Conservation (phyloP, 1,284 basidiomycete genomes). For the Ustilago shanxiensis region DNA sequence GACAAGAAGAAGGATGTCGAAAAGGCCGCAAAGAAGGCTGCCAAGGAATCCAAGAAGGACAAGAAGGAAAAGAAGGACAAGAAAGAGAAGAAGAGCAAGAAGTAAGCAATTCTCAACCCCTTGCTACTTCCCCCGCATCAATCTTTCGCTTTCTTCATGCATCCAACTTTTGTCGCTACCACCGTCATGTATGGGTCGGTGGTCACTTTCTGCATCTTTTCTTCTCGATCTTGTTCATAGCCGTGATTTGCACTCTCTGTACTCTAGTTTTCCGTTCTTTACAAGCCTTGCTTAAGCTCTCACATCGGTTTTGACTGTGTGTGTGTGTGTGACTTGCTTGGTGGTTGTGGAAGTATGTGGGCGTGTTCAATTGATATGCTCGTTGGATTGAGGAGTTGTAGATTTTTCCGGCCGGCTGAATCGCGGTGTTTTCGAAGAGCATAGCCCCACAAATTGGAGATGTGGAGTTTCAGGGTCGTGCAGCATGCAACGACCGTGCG, state of each 20-base stretch:
- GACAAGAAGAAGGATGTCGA: constrained; percentile 55
- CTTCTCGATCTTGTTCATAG: constrained; percentile 21
- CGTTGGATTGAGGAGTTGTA: background rate
- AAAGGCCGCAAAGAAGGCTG: constrained; percentile 65
- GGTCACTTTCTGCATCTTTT: background rate
- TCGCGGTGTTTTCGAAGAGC: background rate
- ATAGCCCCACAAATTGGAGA: constrained; percentile 10
- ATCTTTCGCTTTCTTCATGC: background rate
- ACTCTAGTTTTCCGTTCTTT: constrained; percentile 31
- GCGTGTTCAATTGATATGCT: too few species aligned
- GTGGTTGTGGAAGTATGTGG: background rate
- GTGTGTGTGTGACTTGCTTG: background rate
- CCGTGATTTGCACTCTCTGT: constrained; percentile 24
- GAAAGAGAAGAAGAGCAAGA: constrained; percentile 46
- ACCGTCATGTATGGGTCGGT: background rate
- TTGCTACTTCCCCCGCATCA: background rate
- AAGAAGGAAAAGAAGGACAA: constrained; percentile 54
- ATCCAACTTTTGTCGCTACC: background rate
- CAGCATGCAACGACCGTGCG: constrained; percentile 20
- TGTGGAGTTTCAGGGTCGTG: constrained; percentile 25
- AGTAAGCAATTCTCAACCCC: too few species aligned
- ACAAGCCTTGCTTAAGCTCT: background rate
- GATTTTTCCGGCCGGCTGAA: constrained; percentile 24
- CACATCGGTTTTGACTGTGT: too few species aligned
- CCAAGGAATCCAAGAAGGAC: constrained; percentile 57